phyloP scores from a whole-genome alignment of 2,329 filamentous ascomycete species.

The Capronia coronata region DNA sequence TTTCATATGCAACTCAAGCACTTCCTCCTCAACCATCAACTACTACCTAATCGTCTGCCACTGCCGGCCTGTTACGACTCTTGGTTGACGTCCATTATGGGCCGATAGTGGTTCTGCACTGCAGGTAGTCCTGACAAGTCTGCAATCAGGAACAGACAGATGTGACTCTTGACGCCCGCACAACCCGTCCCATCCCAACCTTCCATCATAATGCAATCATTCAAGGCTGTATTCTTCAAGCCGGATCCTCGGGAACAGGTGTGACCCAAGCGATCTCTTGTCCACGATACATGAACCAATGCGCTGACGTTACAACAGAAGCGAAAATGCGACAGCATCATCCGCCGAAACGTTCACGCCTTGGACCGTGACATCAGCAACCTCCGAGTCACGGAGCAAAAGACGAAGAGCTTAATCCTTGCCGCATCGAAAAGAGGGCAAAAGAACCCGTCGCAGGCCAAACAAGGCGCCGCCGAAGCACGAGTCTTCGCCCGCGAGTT shows the following conservation, averaged over 20 bases:
- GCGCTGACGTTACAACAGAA: constrained; percentile 50
- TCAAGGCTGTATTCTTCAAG: constrained; percentile 80
- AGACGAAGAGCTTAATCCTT: constrained; percentile 78
- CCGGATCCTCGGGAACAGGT: constrained; percentile 93
- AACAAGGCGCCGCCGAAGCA: constrained; percentile 73
- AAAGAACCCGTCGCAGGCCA: constrained; percentile 68
- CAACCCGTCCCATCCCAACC: background rate
- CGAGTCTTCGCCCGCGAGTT: constrained; percentile 85
- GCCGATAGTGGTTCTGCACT: constrained; percentile 4
- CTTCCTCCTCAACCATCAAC: background rate
- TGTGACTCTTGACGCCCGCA: background rate
- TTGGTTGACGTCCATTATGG: constrained; percentile 3
- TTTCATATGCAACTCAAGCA: background rate
- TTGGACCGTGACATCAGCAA: constrained; percentile 85
- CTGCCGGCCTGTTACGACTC: background rate
- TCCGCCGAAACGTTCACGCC: constrained; percentile 84
- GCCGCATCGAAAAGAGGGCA: constrained; percentile 74
- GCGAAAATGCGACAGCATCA: constrained; percentile 87
- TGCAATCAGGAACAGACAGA: constrained; percentile 1
- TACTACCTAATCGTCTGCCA: background rate
- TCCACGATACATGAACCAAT: background rate
- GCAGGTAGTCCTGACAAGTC: background rate
- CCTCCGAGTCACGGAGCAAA: constrained; percentile 71
- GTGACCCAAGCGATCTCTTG: constrained; percentile 29
- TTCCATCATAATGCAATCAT: constrained; percentile 64